A percentile compares a stretch with the other conserved stretches of the same genome.
phyloP scores from a whole-genome alignment of 1,139 yeast species.

The Debaryomyces robertsiae region DNA sequence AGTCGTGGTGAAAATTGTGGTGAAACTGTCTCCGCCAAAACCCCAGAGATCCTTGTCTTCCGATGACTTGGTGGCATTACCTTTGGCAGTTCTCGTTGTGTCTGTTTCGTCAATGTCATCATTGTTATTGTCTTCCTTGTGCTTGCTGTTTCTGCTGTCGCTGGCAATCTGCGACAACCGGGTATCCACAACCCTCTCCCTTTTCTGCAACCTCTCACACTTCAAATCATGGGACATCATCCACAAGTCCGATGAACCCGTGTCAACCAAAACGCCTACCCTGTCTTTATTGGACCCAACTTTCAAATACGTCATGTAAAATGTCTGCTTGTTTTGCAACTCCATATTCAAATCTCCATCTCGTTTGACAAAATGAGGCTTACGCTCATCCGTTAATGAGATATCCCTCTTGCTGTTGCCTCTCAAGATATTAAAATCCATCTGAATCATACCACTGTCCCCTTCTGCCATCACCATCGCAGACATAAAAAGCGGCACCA shows the following conservation, averaged over 20 bases:
- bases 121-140: background rate
- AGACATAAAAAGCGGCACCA: slow-evolving; percentile 2
- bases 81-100: background rate
- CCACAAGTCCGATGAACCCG: slow-evolving; percentile 54
- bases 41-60: slow-evolving; percentile 3
- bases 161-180: background rate
- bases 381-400: slow-evolving; percentile 15
- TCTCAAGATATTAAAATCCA: slow-evolving; percentile 32
- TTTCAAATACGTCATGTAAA: slow-evolving; percentile 47
- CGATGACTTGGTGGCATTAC: background rate
- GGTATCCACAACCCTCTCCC: slow-evolving; percentile 1
- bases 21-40: background rate
- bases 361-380: slow-evolving; percentile 32
- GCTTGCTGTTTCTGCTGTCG: background rate
- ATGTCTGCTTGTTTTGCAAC: slow-evolving; percentile 46
- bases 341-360: slow-evolving; percentile 41
- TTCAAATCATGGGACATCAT: slow-evolving; percentile 37
- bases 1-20: slow-evolving; percentile 1
- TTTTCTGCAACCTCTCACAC: slow-evolving; percentile 19
- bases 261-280: slow-evolving; percentile 42
- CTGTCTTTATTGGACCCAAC: slow-evolving; percentile 37
- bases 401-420: slow-evolving; percentile 25
- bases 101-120: background rate
- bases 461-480: background rate
- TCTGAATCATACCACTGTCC: slow-evolving; percentile 18